Percentiles rank a stretch among this genome's conserved stretches.
Conservation (phyloP, 441 rosid species). For the Rhodomyrtus psidioides region DNA sequence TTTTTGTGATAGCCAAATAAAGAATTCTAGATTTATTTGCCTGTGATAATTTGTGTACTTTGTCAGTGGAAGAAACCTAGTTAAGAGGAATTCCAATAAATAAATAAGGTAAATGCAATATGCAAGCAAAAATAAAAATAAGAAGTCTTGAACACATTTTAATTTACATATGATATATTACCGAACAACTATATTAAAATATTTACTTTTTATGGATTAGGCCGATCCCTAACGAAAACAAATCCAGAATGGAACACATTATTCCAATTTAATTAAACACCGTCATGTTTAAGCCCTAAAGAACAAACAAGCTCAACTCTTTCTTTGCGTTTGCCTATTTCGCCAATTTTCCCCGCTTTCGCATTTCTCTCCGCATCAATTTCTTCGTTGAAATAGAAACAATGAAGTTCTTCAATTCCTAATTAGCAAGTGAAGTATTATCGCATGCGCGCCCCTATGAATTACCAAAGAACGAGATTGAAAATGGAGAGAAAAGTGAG, state of each 20-base stretch:
- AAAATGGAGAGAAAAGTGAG: neutral
- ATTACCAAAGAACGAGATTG: neutral
- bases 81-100: neutral
- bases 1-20: neutral
- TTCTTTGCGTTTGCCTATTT: neutral
- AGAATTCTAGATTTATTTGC: neutral
- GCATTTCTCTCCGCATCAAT: neutral
- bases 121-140: neutral
- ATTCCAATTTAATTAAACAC: neutral
- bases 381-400: neutral
- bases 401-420: neutral
- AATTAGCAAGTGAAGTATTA: neutral
- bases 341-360: neutral
- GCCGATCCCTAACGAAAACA: neutral
- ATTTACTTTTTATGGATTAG: neutral
- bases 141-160: neutral
- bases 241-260: neutral
- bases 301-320: neutral
- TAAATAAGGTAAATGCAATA: neutral
- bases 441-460: too few relatives aligned
- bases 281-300: neutral
- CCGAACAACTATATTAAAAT: neutral
- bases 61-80: neutral
- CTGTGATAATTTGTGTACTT: neutral
- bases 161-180: neutral